Base-by-base conservation (phyloP, 2,329 filamentous ascomycete genomes). In the Scedosporium boydii region DNA sequence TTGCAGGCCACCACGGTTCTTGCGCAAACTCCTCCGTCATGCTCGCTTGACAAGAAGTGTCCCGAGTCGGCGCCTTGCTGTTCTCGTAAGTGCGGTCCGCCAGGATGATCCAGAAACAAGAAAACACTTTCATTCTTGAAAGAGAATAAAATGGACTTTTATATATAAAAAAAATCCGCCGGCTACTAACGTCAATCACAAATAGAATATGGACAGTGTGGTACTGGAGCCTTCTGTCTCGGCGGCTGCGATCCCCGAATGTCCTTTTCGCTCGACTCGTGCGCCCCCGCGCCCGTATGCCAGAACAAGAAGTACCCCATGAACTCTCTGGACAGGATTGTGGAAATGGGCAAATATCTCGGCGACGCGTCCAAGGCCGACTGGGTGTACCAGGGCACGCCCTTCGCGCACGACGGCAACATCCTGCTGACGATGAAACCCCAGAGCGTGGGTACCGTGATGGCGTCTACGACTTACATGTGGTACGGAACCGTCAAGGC, bases 401-500 rank as follows among this genome's bases (percentile, higher is more conserved):
- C 91, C 14, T 80, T 90, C 51, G 70, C 78, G 38, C 87, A 87
- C 75, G 78, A 90, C 63, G 84, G 87, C 72, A 85, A 86, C 66
- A 79, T 95, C 2, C 80, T 97, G 60, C 80, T 99, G 71, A 98
- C 93, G 67, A 96, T 99, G 93, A 86, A 90, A 51, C 84, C 88
- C 66, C 83, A 88, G 68, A 93, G 89, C 41, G 89, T 91, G 48
- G 95, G 95, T 62, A 97, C 95, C 9, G 85, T 99, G 56, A 77
- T 99, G 62, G 89, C 92, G 66, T 82, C 84, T 6, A 93, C 91
- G 63, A 82, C 86, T 67, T 98, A 97, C 77, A 87, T 99, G 76
- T 98, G 95, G 95, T 99, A 98, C 75, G 95, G 95, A 71, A 96
- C 90, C 75, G 87, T 96, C 70, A 89, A 88, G 74, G 91, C 91